These are phyloP conservation scores for Oryza brachyantha DNA, from an alignment of 176 grass and related monocot genomes.

Conservation along the genomic window DNA sequence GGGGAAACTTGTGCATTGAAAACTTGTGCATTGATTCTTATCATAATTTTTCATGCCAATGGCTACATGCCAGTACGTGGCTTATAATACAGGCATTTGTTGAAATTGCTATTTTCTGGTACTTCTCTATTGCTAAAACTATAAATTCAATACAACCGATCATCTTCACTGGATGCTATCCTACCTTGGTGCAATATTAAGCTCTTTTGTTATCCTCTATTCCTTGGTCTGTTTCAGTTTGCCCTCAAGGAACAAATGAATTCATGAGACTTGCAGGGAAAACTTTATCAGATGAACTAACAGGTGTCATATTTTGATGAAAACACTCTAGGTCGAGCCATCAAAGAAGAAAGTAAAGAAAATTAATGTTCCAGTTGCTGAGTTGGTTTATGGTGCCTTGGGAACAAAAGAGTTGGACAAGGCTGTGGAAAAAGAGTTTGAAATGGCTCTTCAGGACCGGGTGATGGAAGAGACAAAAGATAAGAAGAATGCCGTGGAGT, in stretches of 20 bases:
- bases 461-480: slow-evolving; percentile 99
- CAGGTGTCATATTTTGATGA: neutral
- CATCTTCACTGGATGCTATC: neutral
- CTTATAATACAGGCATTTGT: neutral
- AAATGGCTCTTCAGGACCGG: slow-evolving; percentile 98
- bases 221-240: neutral
- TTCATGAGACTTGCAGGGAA: neutral
- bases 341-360: slow-evolving; percentile 95
- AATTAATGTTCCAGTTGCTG: slow-evolving; percentile 61
- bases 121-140: neutral
- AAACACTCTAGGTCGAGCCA: slow-evolving; percentile 48
- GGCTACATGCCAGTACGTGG: neutral
- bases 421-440: slow-evolving; percentile 82
- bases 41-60: neutral
- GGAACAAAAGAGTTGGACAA: slow-evolving; percentile 60
- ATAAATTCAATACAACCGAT: neutral
- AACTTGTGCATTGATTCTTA: no score
- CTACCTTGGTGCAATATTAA: neutral
- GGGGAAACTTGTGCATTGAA: no score
- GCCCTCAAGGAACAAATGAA: neutral
- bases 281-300: neutral
- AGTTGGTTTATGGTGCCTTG: slow-evolving; percentile 79
- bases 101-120: neutral
- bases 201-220: neutral
- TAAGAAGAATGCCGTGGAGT: slow-evolving; percentile 92